Conservation (phyloP, 345 rosid species). For the Populus tremula region DNA sequence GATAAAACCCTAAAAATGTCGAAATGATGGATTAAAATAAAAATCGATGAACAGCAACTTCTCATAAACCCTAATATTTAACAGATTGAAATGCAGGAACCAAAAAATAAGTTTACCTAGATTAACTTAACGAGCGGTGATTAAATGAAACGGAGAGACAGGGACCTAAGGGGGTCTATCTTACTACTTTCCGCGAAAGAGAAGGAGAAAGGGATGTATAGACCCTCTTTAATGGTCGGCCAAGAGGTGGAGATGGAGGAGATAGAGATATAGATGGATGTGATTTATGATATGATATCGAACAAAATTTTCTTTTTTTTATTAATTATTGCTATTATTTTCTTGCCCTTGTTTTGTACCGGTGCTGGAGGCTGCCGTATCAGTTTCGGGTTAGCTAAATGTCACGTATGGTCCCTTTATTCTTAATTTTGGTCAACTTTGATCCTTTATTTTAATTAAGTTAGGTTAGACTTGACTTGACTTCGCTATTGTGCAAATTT, state of each 20-base stretch:
- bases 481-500: background rate
- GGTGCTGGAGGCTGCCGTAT: no score
- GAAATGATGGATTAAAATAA: background rate
- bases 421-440: background rate
- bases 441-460: background rate
- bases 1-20: background rate
- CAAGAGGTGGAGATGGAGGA: background rate
- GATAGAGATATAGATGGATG: conserved; percentile 8
- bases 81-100: background rate
- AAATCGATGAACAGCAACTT: background rate
- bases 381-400: background rate
- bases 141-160: background rate
- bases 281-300: background rate
- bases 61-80: conserved; percentile 11
- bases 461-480: background rate
- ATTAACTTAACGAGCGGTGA: background rate
- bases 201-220: background rate
- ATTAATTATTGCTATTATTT: background rate
- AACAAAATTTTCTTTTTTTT: background rate
- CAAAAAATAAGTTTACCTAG: background rate
- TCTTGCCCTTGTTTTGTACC: background rate
- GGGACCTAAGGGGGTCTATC: conserved; percentile 5
- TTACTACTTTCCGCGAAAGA: background rate
- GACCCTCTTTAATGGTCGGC: conserved; percentile 32
- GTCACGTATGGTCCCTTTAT: background rate